Evolutionary conservation across 2,329 filamentous ascomycete species (phyloP).

Genomic region (Cytospora piceae): DNA sequence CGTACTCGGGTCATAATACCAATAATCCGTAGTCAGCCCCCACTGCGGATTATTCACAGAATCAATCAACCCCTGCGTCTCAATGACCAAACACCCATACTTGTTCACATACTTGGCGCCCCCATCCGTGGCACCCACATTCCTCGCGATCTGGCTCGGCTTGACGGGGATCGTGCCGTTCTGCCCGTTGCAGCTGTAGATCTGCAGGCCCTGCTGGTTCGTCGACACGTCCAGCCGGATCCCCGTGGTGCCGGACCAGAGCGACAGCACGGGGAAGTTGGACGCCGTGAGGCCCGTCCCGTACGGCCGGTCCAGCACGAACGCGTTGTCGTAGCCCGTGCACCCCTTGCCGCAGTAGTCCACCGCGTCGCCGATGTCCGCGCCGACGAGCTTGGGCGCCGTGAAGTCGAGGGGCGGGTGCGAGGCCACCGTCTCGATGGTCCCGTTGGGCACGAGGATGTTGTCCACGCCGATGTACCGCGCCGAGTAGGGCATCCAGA

Average conservation of each 20-base stretch:
- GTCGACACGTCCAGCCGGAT: conserved; percentile 22
- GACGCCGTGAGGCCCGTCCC: conserved; percentile 10
- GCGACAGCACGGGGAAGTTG: conserved; percentile 24
- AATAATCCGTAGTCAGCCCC: conserved; percentile 17
- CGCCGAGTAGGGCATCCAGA: conserved; percentile 24
- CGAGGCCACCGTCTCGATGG: conserved; percentile 18
- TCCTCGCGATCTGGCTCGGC: conserved; percentile 22
- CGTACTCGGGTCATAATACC: conserved; percentile 20
- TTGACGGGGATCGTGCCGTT: conserved; percentile 27
- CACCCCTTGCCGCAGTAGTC: conserved; percentile 17
- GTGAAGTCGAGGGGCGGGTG: conserved; percentile 23
- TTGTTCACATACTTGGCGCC: conserved; percentile 24
- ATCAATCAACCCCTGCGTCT: conserved; percentile 24
- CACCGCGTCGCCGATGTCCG: conserved; percentile 15
- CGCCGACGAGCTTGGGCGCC: conserved; percentile 21
- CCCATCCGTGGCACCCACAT: conserved; percentile 9
- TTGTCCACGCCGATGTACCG: conserved; percentile 23
- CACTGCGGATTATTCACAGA: conserved; percentile 25
- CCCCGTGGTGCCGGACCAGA: conserved; percentile 23
- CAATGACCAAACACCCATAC: conserved; percentile 25
- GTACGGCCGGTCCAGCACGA: conserved; percentile 21
- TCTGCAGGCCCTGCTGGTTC: conserved; percentile 25
- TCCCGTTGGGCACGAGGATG: conserved; percentile 23
- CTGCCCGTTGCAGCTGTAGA: conserved; percentile 26
- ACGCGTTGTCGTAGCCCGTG: conserved; percentile 25